phyloP scores from a whole-genome alignment of 257 asterid genomes.

The Solanum dulcamara region DNA sequence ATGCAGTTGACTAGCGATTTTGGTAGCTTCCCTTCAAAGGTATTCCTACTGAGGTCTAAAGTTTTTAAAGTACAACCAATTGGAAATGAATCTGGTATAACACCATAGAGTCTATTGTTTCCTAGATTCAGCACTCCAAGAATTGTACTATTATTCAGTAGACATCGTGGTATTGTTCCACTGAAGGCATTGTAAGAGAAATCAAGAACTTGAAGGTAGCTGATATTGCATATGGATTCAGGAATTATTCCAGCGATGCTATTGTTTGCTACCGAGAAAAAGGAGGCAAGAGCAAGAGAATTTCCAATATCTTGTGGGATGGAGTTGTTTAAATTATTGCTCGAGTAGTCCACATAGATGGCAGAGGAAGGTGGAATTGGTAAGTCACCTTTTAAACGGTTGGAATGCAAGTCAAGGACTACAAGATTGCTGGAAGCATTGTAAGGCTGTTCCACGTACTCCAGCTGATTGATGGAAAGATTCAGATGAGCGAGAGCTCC shows the following conservation, averaged over 20 bases:
- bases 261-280: slow-evolving; percentile 24
- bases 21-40: slow-evolving; percentile 28
- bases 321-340: slow-evolving; percentile 27
- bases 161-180: slow-evolving; percentile 28
- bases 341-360: slow-evolving; percentile 30
- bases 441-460: slow-evolving; percentile 20
- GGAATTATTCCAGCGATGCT: slow-evolving; percentile 27
- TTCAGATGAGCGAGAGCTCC: slow-evolving; percentile 13
- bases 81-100: slow-evolving; percentile 23
- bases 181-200: slow-evolving; percentile 24
- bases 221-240: slow-evolving; percentile 19
- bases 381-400: slow-evolving; percentile 14
- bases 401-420: slow-evolving; percentile 23
- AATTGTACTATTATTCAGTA: not conserved
- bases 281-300: not conserved
- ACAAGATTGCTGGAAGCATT: not conserved
- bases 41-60: slow-evolving; percentile 28
- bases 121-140: slow-evolving; percentile 22
- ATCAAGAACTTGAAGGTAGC: slow-evolving; percentile 29
- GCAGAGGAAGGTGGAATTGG: slow-evolving; percentile 20
- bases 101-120: slow-evolving; percentile 19
- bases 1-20: slow-evolving; percentile 21
- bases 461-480: slow-evolving; percentile 31
- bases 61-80: slow-evolving; percentile 13
- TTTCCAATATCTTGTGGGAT: slow-evolving; percentile 21